Conservation (phyloP, 2,329 filamentous ascomycete genomes). For the Paracamarosporium sp. region DNA sequence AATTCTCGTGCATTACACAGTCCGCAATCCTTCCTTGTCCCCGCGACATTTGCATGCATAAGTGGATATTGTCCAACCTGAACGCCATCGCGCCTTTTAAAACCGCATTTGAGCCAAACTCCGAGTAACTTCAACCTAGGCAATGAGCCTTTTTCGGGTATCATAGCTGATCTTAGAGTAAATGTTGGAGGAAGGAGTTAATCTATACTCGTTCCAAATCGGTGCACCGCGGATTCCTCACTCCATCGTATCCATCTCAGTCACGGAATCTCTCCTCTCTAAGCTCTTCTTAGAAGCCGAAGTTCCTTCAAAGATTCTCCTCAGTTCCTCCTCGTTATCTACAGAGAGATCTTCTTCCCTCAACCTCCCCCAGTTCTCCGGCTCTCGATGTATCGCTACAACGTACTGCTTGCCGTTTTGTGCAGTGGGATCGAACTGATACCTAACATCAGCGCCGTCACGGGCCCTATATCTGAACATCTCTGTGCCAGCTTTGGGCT, state of each 20-base stretch:
- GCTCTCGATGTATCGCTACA: constrained; percentile 7
- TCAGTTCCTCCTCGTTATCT: constrained; percentile 1
- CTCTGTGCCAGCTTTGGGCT: constrained; percentile 6
- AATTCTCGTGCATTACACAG: neutral
- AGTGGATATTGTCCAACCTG: neutral
- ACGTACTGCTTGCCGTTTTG: constrained; percentile 13
- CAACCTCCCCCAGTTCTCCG: constrained; percentile 10
- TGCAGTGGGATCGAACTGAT: constrained; percentile 9
- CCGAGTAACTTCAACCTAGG: neutral
- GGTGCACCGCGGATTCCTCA: neutral
- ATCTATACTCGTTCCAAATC: neutral
- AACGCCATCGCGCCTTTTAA: neutral
- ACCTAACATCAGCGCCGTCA: constrained; percentile 9
- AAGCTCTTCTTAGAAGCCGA: neutral
- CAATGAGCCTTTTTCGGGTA: neutral
- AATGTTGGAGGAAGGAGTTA: neutral
- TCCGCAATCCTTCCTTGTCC: neutral
- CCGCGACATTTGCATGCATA: too few species aligned
- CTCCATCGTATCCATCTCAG: neutral
- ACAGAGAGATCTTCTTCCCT: constrained; percentile 10
- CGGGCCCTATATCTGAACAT: constrained; percentile 4
- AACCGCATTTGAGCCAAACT: neutral
- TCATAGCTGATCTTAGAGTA: neutral
- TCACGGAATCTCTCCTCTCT: neutral
- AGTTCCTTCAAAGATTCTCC: neutral